A percentile compares a stretch with the other conserved stretches of the same genome.
phyloP scores from a whole-genome alignment of 2,329 filamentous ascomycete species.

The Phaeoacremonium minimum region DNA sequence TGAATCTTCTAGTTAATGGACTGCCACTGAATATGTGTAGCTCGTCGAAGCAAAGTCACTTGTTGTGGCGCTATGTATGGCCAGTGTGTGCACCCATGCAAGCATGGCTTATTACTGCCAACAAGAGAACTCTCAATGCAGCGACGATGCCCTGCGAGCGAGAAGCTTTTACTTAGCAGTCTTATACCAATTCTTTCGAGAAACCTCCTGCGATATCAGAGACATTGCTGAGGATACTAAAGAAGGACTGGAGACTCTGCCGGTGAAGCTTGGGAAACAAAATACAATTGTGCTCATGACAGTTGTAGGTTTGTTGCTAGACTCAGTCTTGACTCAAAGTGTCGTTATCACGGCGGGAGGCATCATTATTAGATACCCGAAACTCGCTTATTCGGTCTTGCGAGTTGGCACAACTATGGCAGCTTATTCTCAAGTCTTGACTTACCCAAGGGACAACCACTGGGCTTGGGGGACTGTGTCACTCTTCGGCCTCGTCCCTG shows the following conservation, averaged over 20 bases:
- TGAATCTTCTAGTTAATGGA: too few species aligned
- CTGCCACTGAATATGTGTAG: not conserved
- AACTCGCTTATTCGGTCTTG: too few species aligned
- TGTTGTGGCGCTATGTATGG: constrained; percentile 1
- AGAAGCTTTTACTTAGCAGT: constrained; percentile 7
- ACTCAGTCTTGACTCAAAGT: too few species aligned
- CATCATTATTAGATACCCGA: too few species aligned
- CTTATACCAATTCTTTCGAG: constrained; percentile 10
- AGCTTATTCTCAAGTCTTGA: too few species aligned
- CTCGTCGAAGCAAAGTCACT: not conserved
- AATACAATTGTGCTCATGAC: too few species aligned
- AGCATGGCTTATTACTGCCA: constrained; percentile 1
- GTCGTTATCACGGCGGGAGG: too few species aligned
- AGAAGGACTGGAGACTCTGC: constrained; percentile 6
- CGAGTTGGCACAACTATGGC: too few species aligned
- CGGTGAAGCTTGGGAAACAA: constrained; percentile 5
- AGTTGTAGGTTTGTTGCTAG: too few species aligned
- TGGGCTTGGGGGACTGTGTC: too few species aligned
- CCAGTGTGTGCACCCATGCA: not conserved
- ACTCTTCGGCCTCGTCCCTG: too few species aligned
- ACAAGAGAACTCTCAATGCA: constrained; percentile 1
- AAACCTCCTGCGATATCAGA: constrained; percentile 7
- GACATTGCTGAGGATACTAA: constrained; percentile 7
- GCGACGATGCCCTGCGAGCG: constrained; percentile 1
- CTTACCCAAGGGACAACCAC: too few species aligned